Evolutionary conservation across 2,329 filamentous ascomycete genomes (phyloP).

Genomic region (Myriosclerotinia curreyana): DNA sequence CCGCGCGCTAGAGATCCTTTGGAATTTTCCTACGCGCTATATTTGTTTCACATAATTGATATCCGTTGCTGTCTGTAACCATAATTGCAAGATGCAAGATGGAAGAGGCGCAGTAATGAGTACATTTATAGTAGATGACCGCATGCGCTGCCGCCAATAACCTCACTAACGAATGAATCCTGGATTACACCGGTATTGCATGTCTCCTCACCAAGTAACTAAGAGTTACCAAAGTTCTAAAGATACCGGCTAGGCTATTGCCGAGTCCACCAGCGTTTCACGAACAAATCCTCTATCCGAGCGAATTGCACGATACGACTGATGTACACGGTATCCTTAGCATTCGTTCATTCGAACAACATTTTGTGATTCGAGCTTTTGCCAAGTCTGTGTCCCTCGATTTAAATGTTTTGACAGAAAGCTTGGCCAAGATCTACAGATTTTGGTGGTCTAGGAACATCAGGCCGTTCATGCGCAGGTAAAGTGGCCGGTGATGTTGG

Average conservation of each 20-base stretch:
- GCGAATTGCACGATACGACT: background rate
- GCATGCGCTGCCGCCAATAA: background rate
- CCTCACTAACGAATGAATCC: background rate
- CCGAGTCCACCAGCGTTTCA: constrained; percentile 15
- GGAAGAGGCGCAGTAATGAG: constrained; percentile 1
- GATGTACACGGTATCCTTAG: background rate
- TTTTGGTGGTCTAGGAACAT: background rate
- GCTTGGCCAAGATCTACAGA: constrained; percentile 5
- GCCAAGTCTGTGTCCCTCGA: constrained; percentile 1
- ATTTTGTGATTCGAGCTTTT: constrained; percentile 3
- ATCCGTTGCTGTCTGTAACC: constrained; percentile 2
- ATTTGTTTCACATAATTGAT: constrained; percentile 13
- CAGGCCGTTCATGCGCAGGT: constrained; percentile 5
- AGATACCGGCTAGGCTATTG: constrained; percentile 1
- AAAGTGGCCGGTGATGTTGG: background rate
- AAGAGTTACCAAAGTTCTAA: constrained; percentile 2
- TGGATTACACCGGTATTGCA: background rate
- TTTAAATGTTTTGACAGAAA: constrained; percentile 15
- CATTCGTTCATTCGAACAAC: constrained; percentile 7
- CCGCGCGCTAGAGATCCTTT: constrained; percentile 15
- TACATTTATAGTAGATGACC: background rate
- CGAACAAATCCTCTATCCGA: background rate
- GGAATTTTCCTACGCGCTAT: background rate
- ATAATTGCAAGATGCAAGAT: constrained; percentile 4
- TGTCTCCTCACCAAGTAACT: background rate